Evolutionary conservation across 352 stramenopile species (phyloP).

Genomic region (Pythium chondricola): DNA sequence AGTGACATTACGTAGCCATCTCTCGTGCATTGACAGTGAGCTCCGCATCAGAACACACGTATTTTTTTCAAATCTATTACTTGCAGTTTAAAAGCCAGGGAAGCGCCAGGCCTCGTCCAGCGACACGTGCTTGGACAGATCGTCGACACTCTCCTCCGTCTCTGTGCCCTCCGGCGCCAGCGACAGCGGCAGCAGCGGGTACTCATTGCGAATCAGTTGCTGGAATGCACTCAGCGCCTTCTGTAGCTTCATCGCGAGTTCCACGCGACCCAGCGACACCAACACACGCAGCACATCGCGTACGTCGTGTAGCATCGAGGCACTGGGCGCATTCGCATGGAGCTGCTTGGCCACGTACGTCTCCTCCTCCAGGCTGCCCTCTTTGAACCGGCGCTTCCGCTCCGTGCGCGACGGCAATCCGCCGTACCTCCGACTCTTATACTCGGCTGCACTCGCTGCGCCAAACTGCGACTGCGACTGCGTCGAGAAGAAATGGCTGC

Average conservation of each 20-base stretch:
- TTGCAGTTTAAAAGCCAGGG: not conserved
- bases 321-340: conserved; percentile 28
- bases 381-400: conserved; percentile 56
- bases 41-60: conserved; percentile 4
- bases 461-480: conserved; percentile 10
- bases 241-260: conserved; percentile 40
- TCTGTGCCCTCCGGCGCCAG: not conserved
- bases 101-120: conserved; percentile 17
- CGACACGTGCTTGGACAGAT: too few relatives aligned
- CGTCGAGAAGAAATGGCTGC: conserved; percentile 68
- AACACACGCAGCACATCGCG: conserved; percentile 42
- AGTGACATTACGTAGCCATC: not conserved
- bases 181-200: conserved; percentile 12
- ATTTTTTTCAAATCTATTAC: not conserved
- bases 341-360: conserved; percentile 49
- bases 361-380: conserved; percentile 66
- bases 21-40: too few relatives aligned
- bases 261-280: conserved; percentile 37
- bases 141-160: too few relatives aligned
- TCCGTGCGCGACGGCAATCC: conserved; percentile 41
- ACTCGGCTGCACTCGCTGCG: conserved; percentile 4
- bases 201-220: conserved; percentile 17
- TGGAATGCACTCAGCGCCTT: conserved; percentile 36
- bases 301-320: conserved; percentile 28
- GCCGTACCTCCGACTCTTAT: conserved; percentile 44